These are phyloP conservation scores for Bathelium albidoporum DNA, from an alignment of 495 filamentous ascomycete species.

Conservation along the genomic window DNA sequence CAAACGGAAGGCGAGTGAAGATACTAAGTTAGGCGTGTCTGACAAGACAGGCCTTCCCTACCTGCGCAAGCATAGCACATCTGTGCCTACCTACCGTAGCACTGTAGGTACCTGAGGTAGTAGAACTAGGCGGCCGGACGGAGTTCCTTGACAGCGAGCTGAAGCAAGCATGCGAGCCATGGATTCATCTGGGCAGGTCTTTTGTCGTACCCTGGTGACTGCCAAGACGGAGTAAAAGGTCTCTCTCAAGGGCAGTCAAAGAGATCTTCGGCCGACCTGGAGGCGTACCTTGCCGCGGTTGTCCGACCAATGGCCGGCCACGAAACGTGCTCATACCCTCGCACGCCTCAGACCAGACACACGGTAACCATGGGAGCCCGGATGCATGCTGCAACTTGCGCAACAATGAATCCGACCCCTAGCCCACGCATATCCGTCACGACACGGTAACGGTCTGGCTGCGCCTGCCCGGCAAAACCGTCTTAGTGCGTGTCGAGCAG, in stretches of 20 bases:
- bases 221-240: background rate
- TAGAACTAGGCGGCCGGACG: no score
- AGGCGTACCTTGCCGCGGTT: background rate
- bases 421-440: background rate
- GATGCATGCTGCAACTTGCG: background rate
- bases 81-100: background rate
- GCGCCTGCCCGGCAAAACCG: background rate
- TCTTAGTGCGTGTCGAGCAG: background rate
- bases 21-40: background rate
- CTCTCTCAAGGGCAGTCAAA: background rate
- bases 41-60: background rate
- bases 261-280: background rate
- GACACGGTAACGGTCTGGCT: no score
- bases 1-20: background rate
- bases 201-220: background rate
- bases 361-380: background rate
- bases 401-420: background rate
- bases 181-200: background rate
- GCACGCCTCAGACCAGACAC: background rate
- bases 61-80: no score
- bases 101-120: background rate
- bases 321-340: slow-evolving; percentile 1
- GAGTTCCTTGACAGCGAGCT: no score
- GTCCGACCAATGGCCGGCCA: background rate
- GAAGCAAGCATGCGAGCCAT: background rate